Conservation (phyloP, 192 early-diverging fungal genomes). For the Podila horticola region DNA sequence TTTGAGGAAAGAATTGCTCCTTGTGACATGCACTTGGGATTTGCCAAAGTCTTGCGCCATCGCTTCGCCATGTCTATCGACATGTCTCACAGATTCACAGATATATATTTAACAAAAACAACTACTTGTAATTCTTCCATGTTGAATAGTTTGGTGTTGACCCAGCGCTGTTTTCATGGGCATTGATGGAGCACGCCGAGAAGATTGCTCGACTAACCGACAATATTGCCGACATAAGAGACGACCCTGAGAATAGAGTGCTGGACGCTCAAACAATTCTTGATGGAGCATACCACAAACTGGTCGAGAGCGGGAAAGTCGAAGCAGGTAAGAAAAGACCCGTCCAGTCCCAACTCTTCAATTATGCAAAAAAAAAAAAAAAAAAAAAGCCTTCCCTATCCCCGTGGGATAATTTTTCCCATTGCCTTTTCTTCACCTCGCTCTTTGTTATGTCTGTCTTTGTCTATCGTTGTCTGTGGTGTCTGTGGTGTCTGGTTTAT, state of each 20-base stretch:
- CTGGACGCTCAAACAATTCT: constrained; percentile 62
- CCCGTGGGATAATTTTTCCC: not conserved
- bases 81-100: not conserved
- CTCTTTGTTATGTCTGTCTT: not conserved
- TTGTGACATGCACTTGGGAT: too few species aligned
- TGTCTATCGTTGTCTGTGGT: too few species aligned
- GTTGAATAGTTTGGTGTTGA: constrained; percentile 35
- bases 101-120: too few species aligned
- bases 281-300: constrained; percentile 53
- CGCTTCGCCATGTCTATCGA: not conserved
- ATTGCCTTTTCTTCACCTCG: not conserved
- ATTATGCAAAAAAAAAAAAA: too few species aligned
- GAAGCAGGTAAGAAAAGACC: constrained; percentile 46
- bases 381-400: too few species aligned
- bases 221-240: not conserved
- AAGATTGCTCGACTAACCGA: constrained; percentile 52
- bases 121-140: not conserved
- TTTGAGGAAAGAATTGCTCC: too few species aligned
- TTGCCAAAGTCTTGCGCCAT: too few species aligned
- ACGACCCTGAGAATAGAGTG: constrained; percentile 8
- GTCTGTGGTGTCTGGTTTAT: too few species aligned
- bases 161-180: constrained; percentile 63
- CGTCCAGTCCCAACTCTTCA: too few species aligned
- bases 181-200: constrained; percentile 66
- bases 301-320: constrained; percentile 60